Base-by-base conservation (phyloP, 2,329 filamentous ascomycete genomes). In the Colletotrichum coccodes region DNA sequence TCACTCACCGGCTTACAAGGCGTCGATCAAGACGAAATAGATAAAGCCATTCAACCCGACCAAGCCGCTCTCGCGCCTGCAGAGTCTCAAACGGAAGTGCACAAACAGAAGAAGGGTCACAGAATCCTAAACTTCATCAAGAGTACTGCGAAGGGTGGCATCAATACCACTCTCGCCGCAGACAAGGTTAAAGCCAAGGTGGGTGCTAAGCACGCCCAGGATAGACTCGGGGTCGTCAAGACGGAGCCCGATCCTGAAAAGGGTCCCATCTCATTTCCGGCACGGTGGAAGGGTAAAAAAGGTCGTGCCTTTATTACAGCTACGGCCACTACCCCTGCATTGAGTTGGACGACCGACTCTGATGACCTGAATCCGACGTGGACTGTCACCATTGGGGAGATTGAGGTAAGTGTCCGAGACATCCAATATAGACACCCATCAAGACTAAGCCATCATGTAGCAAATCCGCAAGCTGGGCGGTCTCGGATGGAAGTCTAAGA, bases 391-490 rank as follows among this genome's bases (percentile, higher is more conserved):
- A 86, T 96, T 4, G 85, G 85, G 0, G 91, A 95, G 18, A 91
- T 97, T 52, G 82, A 78, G 58, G 71, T 72, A 30, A 32, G 70
- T 44, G 28, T 11, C 12, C 3, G 1, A 2, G 6, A 3, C 2
- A 1, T 3, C 2, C 3, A 5, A 0, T n/a, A 9, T 4, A 34
- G 1, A 6, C 4, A 12, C 3, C 7, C 3, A 12, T 3, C 0
- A 21, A 4, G 21, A 49, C 36, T 64, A 7, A 57, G 2, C 4
- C 23, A 3, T 11, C 4, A 1, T 12, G 2, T 14, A 70, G 1
- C 92, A 95, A 77, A 76, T 97, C 60, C 92, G 90, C 77, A 97
- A 97, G 80, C 83, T 95, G 2, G 93, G 94, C 5, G 94, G 94
- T 0, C 84, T 95, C 40, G 93, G 93, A 0, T 97, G 93, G 93